phyloP scores from a whole-genome alignment of 2,329 filamentous ascomycete species.

The Keithomyces neogunnii region DNA sequence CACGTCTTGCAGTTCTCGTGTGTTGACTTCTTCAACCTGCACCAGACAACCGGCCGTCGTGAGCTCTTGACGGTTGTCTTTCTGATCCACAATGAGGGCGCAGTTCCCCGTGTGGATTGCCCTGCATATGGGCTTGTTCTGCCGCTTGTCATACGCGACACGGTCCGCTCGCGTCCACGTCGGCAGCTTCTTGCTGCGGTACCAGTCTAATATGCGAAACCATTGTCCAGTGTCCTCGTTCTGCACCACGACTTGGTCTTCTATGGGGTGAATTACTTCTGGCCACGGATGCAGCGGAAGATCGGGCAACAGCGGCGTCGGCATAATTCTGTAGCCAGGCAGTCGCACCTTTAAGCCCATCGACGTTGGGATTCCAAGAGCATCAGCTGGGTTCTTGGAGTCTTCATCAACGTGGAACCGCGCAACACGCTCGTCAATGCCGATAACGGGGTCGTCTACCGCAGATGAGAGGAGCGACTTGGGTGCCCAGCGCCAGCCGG shows the following conservation, averaged over 20 bases:
- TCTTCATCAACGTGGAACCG: conserved; percentile 5
- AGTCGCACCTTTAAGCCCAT: conserved; percentile 11
- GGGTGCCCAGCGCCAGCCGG: conserved; percentile 20
- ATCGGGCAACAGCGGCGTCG: not conserved
- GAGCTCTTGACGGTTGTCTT: not conserved
- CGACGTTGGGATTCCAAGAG: conserved; percentile 10
- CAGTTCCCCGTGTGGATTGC: conserved; percentile 9
- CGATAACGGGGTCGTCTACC: conserved; percentile 10
- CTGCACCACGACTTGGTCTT: conserved; percentile 10
- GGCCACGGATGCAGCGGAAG: conserved; percentile 12
- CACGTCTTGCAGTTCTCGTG: not conserved
- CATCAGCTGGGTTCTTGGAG: not conserved
- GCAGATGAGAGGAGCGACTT: conserved; percentile 12
- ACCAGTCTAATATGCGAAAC: conserved; percentile 13
- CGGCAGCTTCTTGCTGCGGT: conserved; percentile 11
- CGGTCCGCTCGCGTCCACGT: conserved; percentile 11
- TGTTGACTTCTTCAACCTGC: conserved; percentile 3
- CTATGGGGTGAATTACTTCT: conserved; percentile 6
- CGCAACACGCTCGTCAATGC: conserved; percentile 10
- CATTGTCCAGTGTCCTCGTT: conserved; percentile 8
- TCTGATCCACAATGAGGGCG: conserved; percentile 8
- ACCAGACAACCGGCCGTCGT: conserved; percentile 6
- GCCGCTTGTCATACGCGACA: conserved; percentile 6
- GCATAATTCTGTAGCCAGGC: conserved; percentile 8
- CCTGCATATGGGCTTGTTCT: conserved; percentile 10